phyloP scores from a whole-genome alignment of 163 green algal genomes.

The Prototheca cutis region DNA sequence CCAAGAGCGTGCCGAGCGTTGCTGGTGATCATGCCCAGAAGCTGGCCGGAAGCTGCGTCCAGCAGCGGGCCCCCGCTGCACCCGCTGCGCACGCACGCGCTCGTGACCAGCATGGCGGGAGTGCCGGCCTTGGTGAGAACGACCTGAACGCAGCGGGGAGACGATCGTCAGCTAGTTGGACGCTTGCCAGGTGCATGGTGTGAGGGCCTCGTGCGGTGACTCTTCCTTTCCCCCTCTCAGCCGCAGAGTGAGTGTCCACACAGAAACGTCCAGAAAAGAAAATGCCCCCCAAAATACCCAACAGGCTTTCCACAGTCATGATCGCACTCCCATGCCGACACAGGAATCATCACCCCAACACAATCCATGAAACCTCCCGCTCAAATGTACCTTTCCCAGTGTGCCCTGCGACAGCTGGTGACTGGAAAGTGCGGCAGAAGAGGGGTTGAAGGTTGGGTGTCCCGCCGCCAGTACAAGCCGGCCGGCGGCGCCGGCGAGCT shows the following conservation, averaged over 20 bases:
- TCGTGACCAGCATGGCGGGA: slow-evolving; percentile 55
- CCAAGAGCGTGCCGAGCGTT: slow-evolving; percentile 16
- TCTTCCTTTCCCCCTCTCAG: no score
- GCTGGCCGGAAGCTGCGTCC: slow-evolving; percentile 17
- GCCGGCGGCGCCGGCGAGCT: not conserved
- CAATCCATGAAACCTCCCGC: not conserved
- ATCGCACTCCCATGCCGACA: no score
- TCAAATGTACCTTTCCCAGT: not conserved
- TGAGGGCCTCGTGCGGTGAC: no score
- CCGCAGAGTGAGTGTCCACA: no score
- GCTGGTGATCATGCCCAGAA: slow-evolving; percentile 64
- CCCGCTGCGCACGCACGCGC: slow-evolving; percentile 51
- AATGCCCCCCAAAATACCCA: no score
- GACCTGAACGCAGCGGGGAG: no score
- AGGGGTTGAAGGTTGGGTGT: not conserved
- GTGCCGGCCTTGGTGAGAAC: no score
- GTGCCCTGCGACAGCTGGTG: not conserved
- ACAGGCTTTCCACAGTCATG: no score
- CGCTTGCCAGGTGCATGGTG: no score
- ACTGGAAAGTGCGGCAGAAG: no score
- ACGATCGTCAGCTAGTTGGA: no score
- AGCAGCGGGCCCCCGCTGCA: slow-evolving; percentile 60
- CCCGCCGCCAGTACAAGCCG: not conserved
- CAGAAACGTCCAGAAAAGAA: not conserved
- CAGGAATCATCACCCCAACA: no score